Conservation (phyloP, 768 basidiomycete genomes). For the Tulasnella calospora region DNA sequence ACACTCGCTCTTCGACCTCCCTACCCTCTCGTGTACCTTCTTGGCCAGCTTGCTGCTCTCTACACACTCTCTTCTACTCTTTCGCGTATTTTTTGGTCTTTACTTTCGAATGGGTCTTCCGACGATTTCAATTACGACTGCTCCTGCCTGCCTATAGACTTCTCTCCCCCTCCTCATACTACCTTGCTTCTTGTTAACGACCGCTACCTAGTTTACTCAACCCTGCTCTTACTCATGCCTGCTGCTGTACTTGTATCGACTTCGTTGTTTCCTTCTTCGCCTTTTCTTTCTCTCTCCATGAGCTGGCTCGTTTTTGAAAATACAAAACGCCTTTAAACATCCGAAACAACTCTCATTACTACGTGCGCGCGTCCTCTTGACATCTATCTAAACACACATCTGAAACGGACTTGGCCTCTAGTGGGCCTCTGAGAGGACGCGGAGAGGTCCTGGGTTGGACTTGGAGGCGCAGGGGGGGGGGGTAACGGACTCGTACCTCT, state of each 20-base stretch:
- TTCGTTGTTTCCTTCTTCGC: neutral
- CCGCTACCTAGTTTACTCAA: neutral
- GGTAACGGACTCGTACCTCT: neutral
- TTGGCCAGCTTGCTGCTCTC: neutral
- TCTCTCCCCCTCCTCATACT: neutral
- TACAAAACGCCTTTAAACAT: neutral
- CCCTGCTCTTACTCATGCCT: neutral
- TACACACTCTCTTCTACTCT: neutral
- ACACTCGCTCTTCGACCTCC: neutral
- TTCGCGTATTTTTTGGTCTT: slow-evolving; percentile 3
- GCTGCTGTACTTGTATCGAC: neutral
- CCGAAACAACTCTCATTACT: neutral
- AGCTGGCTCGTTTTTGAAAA: slow-evolving; percentile 6
- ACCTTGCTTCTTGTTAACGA: neutral
- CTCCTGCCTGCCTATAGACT: neutral
- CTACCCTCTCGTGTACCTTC: neutral
- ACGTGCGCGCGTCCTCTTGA: neutral
- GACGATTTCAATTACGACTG: slow-evolving; percentile 8
- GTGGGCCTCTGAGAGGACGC: neutral
- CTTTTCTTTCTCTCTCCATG: neutral
- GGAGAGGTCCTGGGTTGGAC: neutral
- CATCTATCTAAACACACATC: neutral
- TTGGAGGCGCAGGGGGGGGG: neutral
- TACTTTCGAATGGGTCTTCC: neutral
- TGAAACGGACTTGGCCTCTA: neutral